Evolutionary conservation across 2,329 filamentous ascomycete genomes (phyloP).

Genomic region (Ophiostoma sp.): DNA sequence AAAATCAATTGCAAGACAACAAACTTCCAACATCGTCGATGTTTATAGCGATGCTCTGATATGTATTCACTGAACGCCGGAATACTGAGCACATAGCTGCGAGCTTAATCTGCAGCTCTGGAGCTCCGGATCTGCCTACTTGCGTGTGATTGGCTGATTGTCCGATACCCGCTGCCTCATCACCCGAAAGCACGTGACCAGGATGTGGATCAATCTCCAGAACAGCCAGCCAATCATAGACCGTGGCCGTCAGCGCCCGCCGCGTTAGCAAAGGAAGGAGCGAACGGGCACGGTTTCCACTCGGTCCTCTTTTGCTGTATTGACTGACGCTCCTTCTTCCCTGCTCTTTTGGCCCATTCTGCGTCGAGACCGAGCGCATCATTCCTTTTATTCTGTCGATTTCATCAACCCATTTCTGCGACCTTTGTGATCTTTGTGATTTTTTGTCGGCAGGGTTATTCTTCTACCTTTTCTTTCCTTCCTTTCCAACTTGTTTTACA

Average conservation of each 20-base stretch:
- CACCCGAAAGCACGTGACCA: neutral
- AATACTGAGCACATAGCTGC: neutral
- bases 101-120: neutral
- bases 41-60: too few relatives aligned
- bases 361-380: neutral
- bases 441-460: too few relatives aligned
- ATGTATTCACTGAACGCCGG: too few relatives aligned
- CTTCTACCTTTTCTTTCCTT: too few relatives aligned
- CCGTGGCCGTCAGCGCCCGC: neutral
- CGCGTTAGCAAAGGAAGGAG: conserved; percentile 1
- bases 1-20: too few relatives aligned
- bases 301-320: neutral
- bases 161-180: neutral
- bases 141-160: neutral
- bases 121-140: neutral
- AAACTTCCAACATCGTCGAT: too few relatives aligned
- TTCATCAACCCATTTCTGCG: too few relatives aligned
- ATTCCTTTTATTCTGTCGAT: neutral
- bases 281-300: conserved; percentile 2
- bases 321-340: neutral
- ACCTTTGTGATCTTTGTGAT: too few relatives aligned
- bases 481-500: too few relatives aligned
- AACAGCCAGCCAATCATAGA: neutral
- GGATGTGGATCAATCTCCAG: neutral
- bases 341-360: neutral